Conservation (phyloP, 352 stramenopile genomes). For the Phytophthora ohioensis region DNA sequence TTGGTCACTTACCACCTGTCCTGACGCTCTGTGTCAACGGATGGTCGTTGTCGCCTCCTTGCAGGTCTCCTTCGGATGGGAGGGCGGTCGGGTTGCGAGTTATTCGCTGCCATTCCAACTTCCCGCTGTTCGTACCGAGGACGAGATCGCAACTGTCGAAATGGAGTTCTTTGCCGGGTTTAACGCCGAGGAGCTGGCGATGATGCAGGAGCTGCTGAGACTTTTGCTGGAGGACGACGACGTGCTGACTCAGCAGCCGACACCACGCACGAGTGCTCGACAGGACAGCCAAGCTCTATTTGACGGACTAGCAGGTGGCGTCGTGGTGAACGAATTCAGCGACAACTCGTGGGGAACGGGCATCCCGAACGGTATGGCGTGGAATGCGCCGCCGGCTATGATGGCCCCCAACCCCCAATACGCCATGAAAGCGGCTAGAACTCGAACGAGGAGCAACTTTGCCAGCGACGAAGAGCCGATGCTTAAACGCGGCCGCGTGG, state of each 20-base stretch:
- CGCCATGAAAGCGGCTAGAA: conserved; percentile 21
- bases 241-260: conserved; percentile 30
- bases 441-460: conserved; percentile 44
- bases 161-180: conserved; percentile 52
- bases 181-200: conserved; percentile 49
- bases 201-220: conserved; percentile 49
- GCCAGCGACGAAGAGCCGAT: conserved; percentile 41
- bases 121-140: conserved; percentile 41
- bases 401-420: conserved; percentile 25
- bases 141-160: conserved; percentile 33
- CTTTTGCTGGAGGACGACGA: conserved; percentile 49
- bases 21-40: conserved; percentile 30
- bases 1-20: conserved; percentile 33
- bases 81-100: background rate
- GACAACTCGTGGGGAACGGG: conserved; percentile 21
- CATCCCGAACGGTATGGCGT: conserved; percentile 27
- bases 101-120: conserved; percentile 31
- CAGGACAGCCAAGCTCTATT: conserved; percentile 35
- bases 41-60: conserved; percentile 35
- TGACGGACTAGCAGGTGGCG: conserved; percentile 21
- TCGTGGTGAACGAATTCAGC: conserved; percentile 13
- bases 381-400: conserved; percentile 29
- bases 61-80: conserved; percentile 32
- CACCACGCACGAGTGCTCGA: conserved; percentile 19
- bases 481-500: conserved; percentile 41